Base-by-base conservation (phyloP, 139 green algal species). In the Closterium sp. region DNA sequence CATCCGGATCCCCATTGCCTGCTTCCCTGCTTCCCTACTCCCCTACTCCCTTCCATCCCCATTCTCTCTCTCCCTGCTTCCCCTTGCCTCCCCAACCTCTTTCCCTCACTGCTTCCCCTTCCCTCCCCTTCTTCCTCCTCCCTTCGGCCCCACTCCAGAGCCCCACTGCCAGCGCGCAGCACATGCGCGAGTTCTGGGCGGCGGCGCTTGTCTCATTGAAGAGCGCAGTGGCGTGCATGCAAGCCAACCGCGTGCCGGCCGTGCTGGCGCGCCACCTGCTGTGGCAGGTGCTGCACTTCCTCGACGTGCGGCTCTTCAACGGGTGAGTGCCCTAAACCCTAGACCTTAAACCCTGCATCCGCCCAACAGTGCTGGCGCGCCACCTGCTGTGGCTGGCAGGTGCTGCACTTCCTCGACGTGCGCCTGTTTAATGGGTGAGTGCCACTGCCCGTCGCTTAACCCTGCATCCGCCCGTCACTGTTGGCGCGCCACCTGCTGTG, bases 281-380 rank as follows among this genome's bases (percentile, higher is more conserved):
- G 88, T 87, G 21, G 34, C 91, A 90, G 87, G 94, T 98, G 9
- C 96, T 98, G 85, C 94, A 91, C 85, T 99, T 99, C 93, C 95
- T 99, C 94, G 98, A 99, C 94, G 97, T 99, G 92, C 88, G 91
- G 66, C 97, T 99, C 31, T 99, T 99, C 96, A 99, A 99, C 96
- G 38, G 38, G 38, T 66, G 38, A 66, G 38, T 6, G n/a, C n/a
- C n/a, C n/a, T n/a, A n/a, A n/a, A n/a, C n/a, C n/a, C n/a, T n/a
- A n/a, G n/a, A n/a, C n/a, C n/a, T n/a, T n/a, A n/a, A n/a, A n/a
- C n/a, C n/a, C n/a, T n/a, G n/a, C n/a, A n/a, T n/a, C n/a, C n/a
- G n/a, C n/a, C n/a, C n/a, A n/a, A n/a, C n/a, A n/a, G 97, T 98
- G 66, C 95, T 99, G 84, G 96, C 97, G 88, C 95, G 96, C 92